Base-by-base conservation (phyloP, 495 filamentous ascomycete genomes). In the Delitschia confertaspora region DNA sequence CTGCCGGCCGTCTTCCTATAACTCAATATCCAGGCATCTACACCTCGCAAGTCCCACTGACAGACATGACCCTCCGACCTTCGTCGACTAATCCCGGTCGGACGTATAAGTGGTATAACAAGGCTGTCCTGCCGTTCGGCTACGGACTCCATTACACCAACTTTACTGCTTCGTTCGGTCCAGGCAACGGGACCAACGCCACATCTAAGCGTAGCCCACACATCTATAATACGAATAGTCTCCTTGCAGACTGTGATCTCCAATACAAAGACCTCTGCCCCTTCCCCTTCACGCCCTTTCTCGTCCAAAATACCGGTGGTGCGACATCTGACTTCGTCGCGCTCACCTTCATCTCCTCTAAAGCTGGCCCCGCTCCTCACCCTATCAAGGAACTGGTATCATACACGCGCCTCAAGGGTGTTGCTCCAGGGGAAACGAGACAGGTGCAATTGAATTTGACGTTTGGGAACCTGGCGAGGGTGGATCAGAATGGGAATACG, bases 311-410 rank as follows among this genome's bases (percentile, higher is more conserved):
- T 57, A 72, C 70, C 0, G 80, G 80, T 3, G 53, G 60, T 2
- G 50, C 54, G 0, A 49, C 59, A 1, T 81, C 76, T 0, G 76
- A 80, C 53, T 84, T 74, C 42, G 72, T 76, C 0, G 72, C 67
- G 5, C 66, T 84, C 33, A 62, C 60, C 0, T 84, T 80, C 57
- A 41, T 70, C n/a, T 65, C 70, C 10, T 71, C 68, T 3, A 66
- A 66, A 3, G 59, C 60, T 25, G 80, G 80, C 0, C 80, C 79
- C 0, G 50, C 58, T 34, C 80, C 80, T 2, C 64, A 73, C 34
- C 79, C 80, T 6, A 71, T 72, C 47, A 83, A 83, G 60, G 71
- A 69, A 55, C 65, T 83, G 0, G 74, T 73, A 4, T 66, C 70
- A 0, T 85, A 79, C 45, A 64, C 65, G 7, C 65, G 80, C n/a